Evolutionary conservation across 73 alveolate species (phyloP).

Genomic region (Paramecium bursaria): DNA sequence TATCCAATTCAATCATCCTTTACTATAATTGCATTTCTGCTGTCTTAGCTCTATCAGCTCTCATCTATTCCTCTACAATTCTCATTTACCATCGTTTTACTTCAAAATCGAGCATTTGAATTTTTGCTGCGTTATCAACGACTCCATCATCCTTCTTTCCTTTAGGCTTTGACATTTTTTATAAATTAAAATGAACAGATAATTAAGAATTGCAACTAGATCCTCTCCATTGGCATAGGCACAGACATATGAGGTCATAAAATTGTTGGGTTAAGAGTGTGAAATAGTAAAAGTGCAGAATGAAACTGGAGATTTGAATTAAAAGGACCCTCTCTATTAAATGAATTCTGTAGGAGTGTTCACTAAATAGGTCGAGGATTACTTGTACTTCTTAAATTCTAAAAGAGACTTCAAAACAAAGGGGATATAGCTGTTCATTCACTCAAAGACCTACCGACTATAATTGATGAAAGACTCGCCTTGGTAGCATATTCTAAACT

Average conservation of each 20-base stretch:
- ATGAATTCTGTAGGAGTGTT: constrained; percentile 80
- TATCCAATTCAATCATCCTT: constrained; percentile 73
- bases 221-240: constrained; percentile 74
- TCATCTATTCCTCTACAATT: constrained; percentile 70
- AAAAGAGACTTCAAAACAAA: constrained; percentile 61
- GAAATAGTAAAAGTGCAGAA: constrained; percentile 12
- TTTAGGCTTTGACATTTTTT: too few relatives aligned
- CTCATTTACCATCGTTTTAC: constrained; percentile 46
- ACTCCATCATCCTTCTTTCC: constrained; percentile 53
- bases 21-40: constrained; percentile 79
- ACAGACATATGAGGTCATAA: constrained; percentile 69
- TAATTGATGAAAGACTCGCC: constrained; percentile 40
- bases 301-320: constrained; percentile 75
- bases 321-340: constrained; percentile 70
- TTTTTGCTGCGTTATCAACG: constrained; percentile 44
- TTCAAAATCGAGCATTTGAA: constrained; percentile 50
- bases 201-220: constrained; percentile 76
- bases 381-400: constrained; percentile 21
- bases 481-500: constrained; percentile 77
- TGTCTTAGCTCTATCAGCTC: constrained; percentile 84
- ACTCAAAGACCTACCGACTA: constrained; percentile 81
- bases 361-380: constrained; percentile 74
- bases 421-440: constrained; percentile 82
- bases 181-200: constrained; percentile 56
- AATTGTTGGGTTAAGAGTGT: constrained; percentile 27